phyloP scores from a whole-genome alignment of 805 yeast genomes.

The Spathaspora passalidarum region DNA sequence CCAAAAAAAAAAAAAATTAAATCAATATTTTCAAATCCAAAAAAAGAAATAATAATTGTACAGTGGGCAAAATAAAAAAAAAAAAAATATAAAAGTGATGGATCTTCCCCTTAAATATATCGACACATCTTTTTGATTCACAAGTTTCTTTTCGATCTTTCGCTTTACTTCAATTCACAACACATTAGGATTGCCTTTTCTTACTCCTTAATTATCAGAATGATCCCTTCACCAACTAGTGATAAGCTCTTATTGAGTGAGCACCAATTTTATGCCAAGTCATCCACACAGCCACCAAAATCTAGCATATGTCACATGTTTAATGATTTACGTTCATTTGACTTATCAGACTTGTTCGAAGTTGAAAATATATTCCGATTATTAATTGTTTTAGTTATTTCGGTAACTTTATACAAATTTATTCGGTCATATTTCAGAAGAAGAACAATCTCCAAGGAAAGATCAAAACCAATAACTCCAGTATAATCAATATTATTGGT shows the following conservation, averaged over 20 bases:
- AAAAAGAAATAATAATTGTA: not conserved
- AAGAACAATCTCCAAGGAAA: constrained; percentile 6
- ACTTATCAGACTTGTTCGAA: not conserved
- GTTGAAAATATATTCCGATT: constrained; percentile 1
- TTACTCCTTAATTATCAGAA: not conserved
- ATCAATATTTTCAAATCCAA: not conserved
- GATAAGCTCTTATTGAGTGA: constrained; percentile 16
- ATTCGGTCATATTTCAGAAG: constrained; percentile 1
- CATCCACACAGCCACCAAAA: not conserved
- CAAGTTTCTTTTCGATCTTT: not conserved
- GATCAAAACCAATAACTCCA: constrained; percentile 2
- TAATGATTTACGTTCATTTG: not conserved
- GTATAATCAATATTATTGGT: not conserved
- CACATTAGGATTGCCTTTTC: not conserved
- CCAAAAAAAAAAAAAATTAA: not conserved
- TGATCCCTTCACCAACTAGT: constrained; percentile 21
- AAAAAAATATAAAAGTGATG: not conserved
- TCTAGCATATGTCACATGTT: not conserved
- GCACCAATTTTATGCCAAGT: constrained; percentile 8
- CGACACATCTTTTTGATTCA: not conserved
- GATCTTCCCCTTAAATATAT: not conserved
- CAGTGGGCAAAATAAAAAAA: not conserved
- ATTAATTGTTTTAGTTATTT: not conserved
- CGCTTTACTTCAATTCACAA: not conserved
- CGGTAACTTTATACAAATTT: constrained; percentile 2